Conservation (phyloP, 164 flowering plant genomes). For the Cinnamomum chago region DNA sequence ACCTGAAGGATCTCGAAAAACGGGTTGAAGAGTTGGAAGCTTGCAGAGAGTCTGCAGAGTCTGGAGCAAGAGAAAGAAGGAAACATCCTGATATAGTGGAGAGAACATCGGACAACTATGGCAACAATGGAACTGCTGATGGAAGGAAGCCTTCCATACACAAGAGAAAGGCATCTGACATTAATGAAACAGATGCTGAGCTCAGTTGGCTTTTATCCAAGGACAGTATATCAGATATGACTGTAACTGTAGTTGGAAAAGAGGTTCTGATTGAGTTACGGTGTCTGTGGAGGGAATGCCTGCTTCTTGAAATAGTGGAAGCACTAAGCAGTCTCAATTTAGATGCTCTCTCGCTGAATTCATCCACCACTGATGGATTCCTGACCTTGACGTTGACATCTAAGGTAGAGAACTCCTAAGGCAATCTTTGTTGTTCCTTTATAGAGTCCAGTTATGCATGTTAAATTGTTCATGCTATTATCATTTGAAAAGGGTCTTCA, state of each 20-base stretch:
- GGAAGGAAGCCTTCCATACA: constrained; percentile 30
- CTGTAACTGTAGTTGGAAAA: constrained; percentile 39
- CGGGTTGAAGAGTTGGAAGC: constrained; percentile 69
- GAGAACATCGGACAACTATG: constrained; percentile 67
- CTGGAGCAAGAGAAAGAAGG: constrained; percentile 34
- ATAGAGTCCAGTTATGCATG: neutral
- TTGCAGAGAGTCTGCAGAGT: constrained; percentile 31
- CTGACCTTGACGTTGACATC: constrained; percentile 57
- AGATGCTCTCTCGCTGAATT: constrained; percentile 61
- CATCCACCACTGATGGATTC: constrained; percentile 54
- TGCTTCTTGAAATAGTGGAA: constrained; percentile 69
- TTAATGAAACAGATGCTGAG: constrained; percentile 39
- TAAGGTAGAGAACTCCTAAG: constrained; percentile 42
- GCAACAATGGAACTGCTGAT: constrained; percentile 19
- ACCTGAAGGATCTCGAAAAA: constrained; percentile 72
- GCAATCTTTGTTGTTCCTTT: neutral
- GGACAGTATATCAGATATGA: constrained; percentile 34
- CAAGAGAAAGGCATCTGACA: constrained; percentile 68
- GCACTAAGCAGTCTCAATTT: constrained; percentile 51
- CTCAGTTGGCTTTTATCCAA: constrained; percentile 22
- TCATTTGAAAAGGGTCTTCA: neutral
- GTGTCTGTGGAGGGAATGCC: constrained; percentile 66
- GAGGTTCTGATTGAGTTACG: constrained; percentile 57
- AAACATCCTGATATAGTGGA: constrained; percentile 44
- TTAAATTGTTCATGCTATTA: neutral